Evolutionary conservation across 1,284 basidiomycete species (phyloP), one percentile per base, ranked within the genome.

Genomic region (Sparassis latifolia): DNA sequence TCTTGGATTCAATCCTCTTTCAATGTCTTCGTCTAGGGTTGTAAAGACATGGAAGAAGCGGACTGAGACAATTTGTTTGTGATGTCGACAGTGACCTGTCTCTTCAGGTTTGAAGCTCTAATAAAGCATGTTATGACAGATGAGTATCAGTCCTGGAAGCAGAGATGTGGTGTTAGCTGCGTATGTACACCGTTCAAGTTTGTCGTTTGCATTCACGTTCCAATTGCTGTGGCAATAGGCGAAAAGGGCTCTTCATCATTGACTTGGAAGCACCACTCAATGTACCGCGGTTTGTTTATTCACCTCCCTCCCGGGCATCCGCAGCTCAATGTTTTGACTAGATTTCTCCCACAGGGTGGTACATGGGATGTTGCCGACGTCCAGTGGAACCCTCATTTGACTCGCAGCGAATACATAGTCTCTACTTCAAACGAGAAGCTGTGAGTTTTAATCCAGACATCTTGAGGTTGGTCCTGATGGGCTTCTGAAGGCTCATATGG

Each of bases 321-420:
- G 10, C 72, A 79, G 61, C 44, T 80, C 76, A 79, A 75, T 89
- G 42, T 86, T 87, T 2, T 87, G 90, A 61, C 78, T 79, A n/a
- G 76, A 74, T 47, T 84, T 60, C 77, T 98, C 7, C 94, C 96
- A 2, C 94, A 99, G 68, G 90, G 92, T 9, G 94, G 94, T 2
- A 92, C 90, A 6, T 98, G 95, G 92, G 92, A 97, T 61, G 93
- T 97, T 3, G 95, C 95, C 4, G 96, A 89, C 58, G 86, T 95
- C 2, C 95, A 99, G 65, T 99, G 96, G 95, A 96, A 95, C 49
- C 96, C 96, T 1, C 95, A 98, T 64, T 81, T 81, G 0, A 74
- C 78, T 5, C 82, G 88, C 10, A 83, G 87, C 45, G 86, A 96
- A 59, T 93, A 95, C 62, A 92, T 99, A 48, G 89, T 96, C 27